Evolutionary conservation across 1,284 basidiomycete species (phyloP).

Genomic region (Ustilago vetiveriae): DNA sequence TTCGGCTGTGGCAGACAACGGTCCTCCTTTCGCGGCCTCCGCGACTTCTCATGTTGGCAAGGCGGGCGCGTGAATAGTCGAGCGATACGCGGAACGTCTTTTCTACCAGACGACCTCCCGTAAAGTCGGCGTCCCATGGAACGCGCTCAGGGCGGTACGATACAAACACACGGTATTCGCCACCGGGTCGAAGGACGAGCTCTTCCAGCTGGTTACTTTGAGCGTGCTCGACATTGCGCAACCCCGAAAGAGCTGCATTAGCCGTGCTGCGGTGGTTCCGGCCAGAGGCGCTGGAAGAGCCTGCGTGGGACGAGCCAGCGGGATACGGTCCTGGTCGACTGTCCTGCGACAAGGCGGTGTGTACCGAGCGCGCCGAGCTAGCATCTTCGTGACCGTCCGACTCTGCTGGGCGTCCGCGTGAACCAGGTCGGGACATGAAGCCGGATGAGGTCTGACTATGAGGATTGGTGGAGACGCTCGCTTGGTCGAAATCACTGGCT

Average conservation of each 20-base stretch:
- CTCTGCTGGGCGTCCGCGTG: conserved; percentile 21
- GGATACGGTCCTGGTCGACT: conserved; percentile 50
- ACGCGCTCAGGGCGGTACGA: conserved; percentile 69
- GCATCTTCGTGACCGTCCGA: conserved; percentile 36
- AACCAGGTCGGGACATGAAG: conserved; percentile 27
- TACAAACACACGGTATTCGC: conserved; percentile 70
- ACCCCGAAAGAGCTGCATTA: conserved; percentile 35
- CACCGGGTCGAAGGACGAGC: conserved; percentile 70
- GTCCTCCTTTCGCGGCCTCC: conserved; percentile 66
- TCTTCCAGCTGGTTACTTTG: conserved; percentile 69
- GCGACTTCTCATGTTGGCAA: conserved; percentile 56
- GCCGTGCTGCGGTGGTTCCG: conserved; percentile 24
- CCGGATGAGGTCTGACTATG: conserved; percentile 45
- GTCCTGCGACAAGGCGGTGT: conserved; percentile 56
- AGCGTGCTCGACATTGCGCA: conserved; percentile 60
- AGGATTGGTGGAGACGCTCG: conserved; percentile 41
- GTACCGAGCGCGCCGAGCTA: conserved; percentile 38
- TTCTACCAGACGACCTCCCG: conserved; percentile 67
- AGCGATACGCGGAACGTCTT: conserved; percentile 69
- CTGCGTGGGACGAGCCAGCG: conserved; percentile 47
- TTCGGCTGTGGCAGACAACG: conserved; percentile 68
- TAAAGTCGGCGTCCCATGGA: conserved; percentile 53
- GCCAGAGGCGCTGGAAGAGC: conserved; percentile 27
- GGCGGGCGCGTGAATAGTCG: conserved; percentile 66
- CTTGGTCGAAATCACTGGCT: conserved; percentile 35